phyloP scores from a whole-genome alignment of 768 basidiomycete species.

The Floccularia luteovirens region DNA sequence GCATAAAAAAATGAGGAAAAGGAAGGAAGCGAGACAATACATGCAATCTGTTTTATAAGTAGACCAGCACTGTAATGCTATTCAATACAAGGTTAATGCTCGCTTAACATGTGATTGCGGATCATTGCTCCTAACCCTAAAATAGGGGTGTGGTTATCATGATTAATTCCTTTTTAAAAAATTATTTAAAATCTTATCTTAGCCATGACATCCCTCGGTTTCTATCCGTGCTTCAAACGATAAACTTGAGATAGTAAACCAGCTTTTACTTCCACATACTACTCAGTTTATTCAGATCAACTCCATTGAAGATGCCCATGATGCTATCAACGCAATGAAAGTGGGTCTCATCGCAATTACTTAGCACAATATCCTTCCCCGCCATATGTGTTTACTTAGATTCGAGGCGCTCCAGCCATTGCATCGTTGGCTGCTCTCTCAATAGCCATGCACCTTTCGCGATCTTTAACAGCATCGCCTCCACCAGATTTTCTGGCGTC shows the following conservation, averaged over 20 bases:
- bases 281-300: slow-evolving; percentile 58
- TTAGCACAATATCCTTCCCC: background rate
- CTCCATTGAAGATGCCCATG: slow-evolving; percentile 78
- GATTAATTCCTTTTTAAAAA: too few species aligned
- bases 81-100: slow-evolving; percentile 3
- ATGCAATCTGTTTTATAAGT: too few species aligned
- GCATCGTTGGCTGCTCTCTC: slow-evolving; percentile 86
- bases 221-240: slow-evolving; percentile 32
- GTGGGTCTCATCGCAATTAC: slow-evolving; percentile 24
- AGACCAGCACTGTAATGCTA: too few species aligned
- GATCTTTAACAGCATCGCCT: slow-evolving; percentile 36
- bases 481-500: slow-evolving; percentile 50
- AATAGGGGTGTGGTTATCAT: background rate
- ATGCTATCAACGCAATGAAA: slow-evolving; percentile 96
- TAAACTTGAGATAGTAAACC: slow-evolving; percentile 80
- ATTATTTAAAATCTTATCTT: slow-evolving; percentile 3
- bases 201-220: slow-evolving; percentile 21
- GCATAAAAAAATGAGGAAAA: slow-evolving; percentile 3
- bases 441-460: slow-evolving; percentile 56
- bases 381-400: slow-evolving; percentile 20
- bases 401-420: slow-evolving; percentile 91
- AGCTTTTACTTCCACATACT: slow-evolving; percentile 76
- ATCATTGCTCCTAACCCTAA: slow-evolving; percentile 15
- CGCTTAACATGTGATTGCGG: slow-evolving; percentile 14
- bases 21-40: slow-evolving; percentile 4